Evolutionary conservation across 1,284 basidiomycete genomes (phyloP), one percentile per base, ranked within the genome.

Genomic region (Clitocybe nebularis): DNA sequence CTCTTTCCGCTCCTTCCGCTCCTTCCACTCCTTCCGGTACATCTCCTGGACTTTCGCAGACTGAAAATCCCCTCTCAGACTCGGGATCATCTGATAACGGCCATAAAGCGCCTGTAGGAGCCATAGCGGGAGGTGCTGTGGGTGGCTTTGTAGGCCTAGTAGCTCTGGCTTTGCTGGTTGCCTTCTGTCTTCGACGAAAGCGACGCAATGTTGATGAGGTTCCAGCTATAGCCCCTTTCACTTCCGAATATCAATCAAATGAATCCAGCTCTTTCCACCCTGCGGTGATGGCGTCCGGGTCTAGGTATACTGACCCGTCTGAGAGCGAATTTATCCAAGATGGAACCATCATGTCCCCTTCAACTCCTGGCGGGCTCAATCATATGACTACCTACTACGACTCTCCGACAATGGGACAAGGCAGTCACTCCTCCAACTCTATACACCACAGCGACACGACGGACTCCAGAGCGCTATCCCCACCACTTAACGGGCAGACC

Each of bases 121-220:
- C 34, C 4, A 30, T 32, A 9, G 44, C 28, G 1, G 44, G 44
- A 3, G 44, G 34, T 5, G 28, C 29, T 17, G 39, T 25, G 1
- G 39, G 34, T 20, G 26, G 39, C 3, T 24, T 41, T n/a, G 26
- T 37, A 7, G 23, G 25, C 11, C 22, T 45, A 11, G 21, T 11
- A 16, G 33, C 33, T 3, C 19, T 45, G 2, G n/a, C 37, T 3
- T n/a, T 45, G 4, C 11, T 26, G 5, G 28, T 45, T 20, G 20
- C 41, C 17, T 40, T 41, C 13, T 45, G 39, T 14, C 26, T 19
- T 2, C 13, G 39, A 33, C 39, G 21, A 13, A 40, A 3, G 21
- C 29, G 22, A 22, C 16, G 17, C 17, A 9, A 32, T 16, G 29
- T 16, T 11, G 29, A 32, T 32, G 29, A 32, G 8, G 14, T 32